These are phyloP conservation scores for Rhodomyrtus psidioides DNA, from an alignment of 441 rosid genomes.

Conservation along the genomic window DNA sequence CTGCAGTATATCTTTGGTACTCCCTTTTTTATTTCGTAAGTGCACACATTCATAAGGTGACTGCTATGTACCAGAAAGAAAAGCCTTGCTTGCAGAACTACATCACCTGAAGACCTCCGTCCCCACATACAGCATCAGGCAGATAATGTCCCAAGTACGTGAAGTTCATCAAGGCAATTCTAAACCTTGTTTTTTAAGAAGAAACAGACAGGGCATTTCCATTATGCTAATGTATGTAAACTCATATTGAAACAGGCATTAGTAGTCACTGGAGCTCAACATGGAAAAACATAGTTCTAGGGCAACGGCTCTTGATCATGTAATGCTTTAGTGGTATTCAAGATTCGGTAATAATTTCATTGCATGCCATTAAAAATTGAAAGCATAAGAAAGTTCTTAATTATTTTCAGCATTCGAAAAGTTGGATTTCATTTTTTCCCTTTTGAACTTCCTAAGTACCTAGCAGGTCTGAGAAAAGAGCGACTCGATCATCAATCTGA, in stretches of 20 bases:
- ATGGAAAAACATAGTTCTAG: not conserved
- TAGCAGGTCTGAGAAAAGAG: not conserved
- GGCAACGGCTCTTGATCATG: not conserved
- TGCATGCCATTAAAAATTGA: fast-evolving
- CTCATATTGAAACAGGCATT: not conserved
- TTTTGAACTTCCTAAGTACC: not conserved
- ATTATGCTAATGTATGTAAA: not conserved
- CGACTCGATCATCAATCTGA: not conserved
- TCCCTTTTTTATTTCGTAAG: not conserved
- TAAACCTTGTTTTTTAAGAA: not conserved
- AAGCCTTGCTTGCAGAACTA: not conserved
- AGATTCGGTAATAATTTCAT: fast-evolving
- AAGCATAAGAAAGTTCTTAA: not conserved
- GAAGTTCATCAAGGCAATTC: not conserved
- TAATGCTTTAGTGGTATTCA: fast-evolving
- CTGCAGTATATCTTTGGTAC: not conserved
- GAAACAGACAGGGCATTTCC: not conserved
- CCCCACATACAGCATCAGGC: not conserved
- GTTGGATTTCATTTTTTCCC: not conserved
- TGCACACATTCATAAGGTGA: not conserved
- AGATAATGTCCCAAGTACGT: not conserved
- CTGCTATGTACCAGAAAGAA: not conserved
- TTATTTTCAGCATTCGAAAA: not conserved
- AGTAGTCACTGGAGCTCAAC: not conserved
- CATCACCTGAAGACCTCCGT: not conserved